These are phyloP conservation scores for Naematelia encephala DNA, from an alignment of 768 basidiomycete species.

Conservation along the genomic window DNA sequence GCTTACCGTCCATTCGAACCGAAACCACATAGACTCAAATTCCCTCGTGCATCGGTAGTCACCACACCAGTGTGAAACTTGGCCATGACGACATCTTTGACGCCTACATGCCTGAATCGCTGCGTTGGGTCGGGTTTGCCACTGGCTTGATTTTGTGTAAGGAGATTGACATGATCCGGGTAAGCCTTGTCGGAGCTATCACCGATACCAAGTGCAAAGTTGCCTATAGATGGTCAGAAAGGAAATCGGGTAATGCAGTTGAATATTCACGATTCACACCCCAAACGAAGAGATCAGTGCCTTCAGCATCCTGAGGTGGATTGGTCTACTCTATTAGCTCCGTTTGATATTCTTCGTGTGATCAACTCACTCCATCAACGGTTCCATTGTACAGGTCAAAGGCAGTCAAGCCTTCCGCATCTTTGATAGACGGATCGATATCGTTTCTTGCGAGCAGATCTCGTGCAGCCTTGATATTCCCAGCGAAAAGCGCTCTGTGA, in stretches of 20 bases:
- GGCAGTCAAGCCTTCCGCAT: conserved; percentile 79
- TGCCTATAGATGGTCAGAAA: conserved; percentile 52
- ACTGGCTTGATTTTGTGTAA: conserved; percentile 44
- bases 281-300: conserved; percentile 77
- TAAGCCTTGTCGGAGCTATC: conserved; percentile 72
- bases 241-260: neutral
- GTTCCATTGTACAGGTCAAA: conserved; percentile 93
- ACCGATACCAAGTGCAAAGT: conserved; percentile 80
- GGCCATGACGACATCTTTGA: conserved; percentile 72
- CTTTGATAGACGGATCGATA: conserved; percentile 69
- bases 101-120: conserved; percentile 63
- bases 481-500: conserved; percentile 78
- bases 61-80: conserved; percentile 79
- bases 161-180: conserved; percentile 71
- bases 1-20: conserved; percentile 77
- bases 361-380: conserved; percentile 59
- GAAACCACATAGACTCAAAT: conserved; percentile 82
- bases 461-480: conserved; percentile 60
- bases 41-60: conserved; percentile 68
- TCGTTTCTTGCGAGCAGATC: conserved; percentile 72
- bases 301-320: conserved; percentile 47
- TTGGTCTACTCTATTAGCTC: conserved; percentile 38
- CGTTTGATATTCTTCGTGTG: neutral
- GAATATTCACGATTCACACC: conserved; percentile 62
- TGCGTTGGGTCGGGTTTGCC: conserved; percentile 44